Percentiles rank a stretch among this genome's conserved stretches.
These are phyloP conservation scores for Peterozyma toletana DNA, from an alignment of 805 yeast genomes.

Conservation along the genomic window DNA sequence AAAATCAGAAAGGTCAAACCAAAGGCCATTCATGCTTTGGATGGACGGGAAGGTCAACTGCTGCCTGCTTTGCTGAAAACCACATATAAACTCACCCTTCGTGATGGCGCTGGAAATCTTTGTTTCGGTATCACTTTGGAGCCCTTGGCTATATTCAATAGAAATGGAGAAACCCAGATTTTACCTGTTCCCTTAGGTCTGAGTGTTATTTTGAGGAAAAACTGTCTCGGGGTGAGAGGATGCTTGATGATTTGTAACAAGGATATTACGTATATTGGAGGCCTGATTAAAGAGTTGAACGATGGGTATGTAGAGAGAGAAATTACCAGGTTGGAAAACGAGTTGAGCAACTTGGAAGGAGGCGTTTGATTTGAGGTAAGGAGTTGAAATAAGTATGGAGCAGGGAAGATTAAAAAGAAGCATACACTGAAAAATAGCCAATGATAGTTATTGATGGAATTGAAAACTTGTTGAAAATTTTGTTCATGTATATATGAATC, in stretches of 20 bases:
- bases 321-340: constrained; percentile 27
- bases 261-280: constrained; percentile 19
- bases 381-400: too few relatives aligned
- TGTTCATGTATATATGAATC: too few relatives aligned
- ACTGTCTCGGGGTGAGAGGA: constrained; percentile 41
- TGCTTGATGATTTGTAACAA: constrained; percentile 27
- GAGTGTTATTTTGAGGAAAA: constrained; percentile 41
- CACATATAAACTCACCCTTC: constrained; percentile 41
- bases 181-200: constrained; percentile 48
- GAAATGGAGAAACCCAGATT: constrained; percentile 12
- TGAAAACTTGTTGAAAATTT: too few relatives aligned
- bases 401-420: constrained; percentile 3
- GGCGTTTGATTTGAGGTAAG: too few relatives aligned
- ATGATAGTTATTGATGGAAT: not conserved
- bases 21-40: constrained; percentile 24
- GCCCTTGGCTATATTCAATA: constrained; percentile 38
- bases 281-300: constrained; percentile 20
- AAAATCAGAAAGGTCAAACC: constrained; percentile 29
- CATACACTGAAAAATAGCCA: not conserved
- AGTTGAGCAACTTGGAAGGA: constrained; percentile 12
- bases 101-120: constrained; percentile 42
- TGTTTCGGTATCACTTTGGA: constrained; percentile 54
- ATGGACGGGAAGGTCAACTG: constrained; percentile 32
- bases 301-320: constrained; percentile 21
- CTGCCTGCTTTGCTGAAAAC: not conserved